Conservation (phyloP, 306 rosid species). For the Argentina anserina region DNA sequence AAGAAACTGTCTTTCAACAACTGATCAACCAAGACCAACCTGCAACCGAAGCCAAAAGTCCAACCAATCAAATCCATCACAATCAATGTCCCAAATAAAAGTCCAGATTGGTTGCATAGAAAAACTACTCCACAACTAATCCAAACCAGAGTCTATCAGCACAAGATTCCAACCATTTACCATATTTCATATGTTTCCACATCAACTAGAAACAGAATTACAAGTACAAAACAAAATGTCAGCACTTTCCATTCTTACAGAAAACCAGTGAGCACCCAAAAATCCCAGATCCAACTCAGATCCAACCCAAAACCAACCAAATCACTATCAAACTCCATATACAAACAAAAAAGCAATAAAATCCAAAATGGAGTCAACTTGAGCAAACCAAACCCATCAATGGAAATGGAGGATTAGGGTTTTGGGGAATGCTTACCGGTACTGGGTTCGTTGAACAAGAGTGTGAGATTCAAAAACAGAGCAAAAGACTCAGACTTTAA, state of each 20-base stretch:
- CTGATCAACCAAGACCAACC: constrained; percentile 42
- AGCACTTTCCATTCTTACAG: constrained; percentile 15
- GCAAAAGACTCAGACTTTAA: constrained; percentile 16
- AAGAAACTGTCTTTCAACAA: constrained; percentile 14
- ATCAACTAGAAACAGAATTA: constrained; percentile 22
- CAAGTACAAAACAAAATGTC: constrained; percentile 11
- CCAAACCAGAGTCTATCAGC: constrained; percentile 16
- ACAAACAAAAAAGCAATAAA: constrained; percentile 13
- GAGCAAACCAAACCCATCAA: neutral
- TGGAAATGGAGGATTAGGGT: constrained; percentile 41
- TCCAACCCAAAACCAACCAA: constrained; percentile 41
- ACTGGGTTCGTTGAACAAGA: constrained; percentile 24
- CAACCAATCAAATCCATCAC: constrained; percentile 16
- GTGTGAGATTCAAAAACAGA: constrained; percentile 40
- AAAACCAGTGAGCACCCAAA: constrained; percentile 16
- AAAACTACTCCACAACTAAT: neutral
- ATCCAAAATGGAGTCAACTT: constrained; percentile 20
- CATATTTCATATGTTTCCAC: constrained; percentile 1
- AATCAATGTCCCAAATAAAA: constrained; percentile 2
- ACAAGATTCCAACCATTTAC: constrained; percentile 22
- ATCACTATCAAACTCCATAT: constrained; percentile 9
- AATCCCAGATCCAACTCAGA: constrained; percentile 31
- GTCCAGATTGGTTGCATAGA: neutral
- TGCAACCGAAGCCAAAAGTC: constrained; percentile 41
- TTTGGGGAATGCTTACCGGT: constrained; percentile 40